These are phyloP conservation scores for Schoenoplectus triqueter DNA, from an alignment of 202 grass and related monocot genomes.

Conservation along the genomic window DNA sequence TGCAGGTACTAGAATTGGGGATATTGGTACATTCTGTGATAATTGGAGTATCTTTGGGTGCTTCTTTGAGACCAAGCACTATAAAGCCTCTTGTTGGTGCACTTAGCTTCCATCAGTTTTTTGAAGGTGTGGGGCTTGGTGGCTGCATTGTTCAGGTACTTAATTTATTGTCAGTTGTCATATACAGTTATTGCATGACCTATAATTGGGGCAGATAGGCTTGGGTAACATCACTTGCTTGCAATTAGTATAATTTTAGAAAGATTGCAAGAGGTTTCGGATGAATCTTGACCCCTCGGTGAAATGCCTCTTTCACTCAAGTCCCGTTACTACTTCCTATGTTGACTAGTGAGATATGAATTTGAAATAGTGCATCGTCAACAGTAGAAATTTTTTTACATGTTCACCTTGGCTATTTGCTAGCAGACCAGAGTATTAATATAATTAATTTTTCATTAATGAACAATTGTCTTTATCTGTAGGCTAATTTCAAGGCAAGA, in stretches of 20 bases:
- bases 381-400: neutral
- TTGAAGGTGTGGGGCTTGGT: slow-evolving; percentile 95
- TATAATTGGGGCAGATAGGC: neutral
- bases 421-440: neutral
- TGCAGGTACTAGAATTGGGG: slow-evolving; percentile 88
- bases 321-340: neutral
- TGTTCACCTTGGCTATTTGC: no score
- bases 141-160: slow-evolving; percentile 87
- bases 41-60: slow-evolving; percentile 87
- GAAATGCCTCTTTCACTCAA: slow-evolving; percentile 21
- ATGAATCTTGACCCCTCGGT: neutral
- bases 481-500: slow-evolving; percentile 87
- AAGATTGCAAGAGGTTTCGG: neutral
- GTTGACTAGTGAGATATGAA: neutral
- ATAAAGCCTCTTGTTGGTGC: slow-evolving; percentile 89
- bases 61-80: slow-evolving; percentile 68
- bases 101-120: slow-evolving; percentile 98
- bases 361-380: neutral
- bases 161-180: neutral
- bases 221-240: neutral
- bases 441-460: no score
- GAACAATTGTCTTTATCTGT: slow-evolving; percentile 16
- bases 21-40: slow-evolving; percentile 96
- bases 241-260: neutral
- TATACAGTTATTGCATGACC: neutral